Evolutionary conservation across 2,329 filamentous ascomycete species (phyloP).

Genomic region (Nannizziopsis barbatae): DNA sequence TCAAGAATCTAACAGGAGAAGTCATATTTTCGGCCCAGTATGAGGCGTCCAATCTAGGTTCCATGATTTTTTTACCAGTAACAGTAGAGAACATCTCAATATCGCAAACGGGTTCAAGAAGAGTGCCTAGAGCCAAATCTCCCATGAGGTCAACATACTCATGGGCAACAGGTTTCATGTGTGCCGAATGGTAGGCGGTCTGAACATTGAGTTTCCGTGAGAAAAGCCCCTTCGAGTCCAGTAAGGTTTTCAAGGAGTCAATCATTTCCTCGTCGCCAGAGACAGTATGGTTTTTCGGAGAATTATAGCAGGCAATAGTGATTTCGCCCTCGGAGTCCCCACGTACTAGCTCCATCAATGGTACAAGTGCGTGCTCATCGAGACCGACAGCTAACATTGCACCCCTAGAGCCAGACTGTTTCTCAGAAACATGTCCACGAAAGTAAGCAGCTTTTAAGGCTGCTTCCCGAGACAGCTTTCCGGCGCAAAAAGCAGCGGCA

Average conservation of each 20-base stretch:
- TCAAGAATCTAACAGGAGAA: constrained; percentile 21
- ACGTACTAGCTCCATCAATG: constrained; percentile 5
- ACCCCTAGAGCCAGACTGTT: constrained; percentile 6
- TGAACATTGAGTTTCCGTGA: constrained; percentile 19
- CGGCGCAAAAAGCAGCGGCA: constrained; percentile 22
- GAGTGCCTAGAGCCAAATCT: background rate
- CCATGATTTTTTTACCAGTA: constrained; percentile 12
- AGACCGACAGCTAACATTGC: constrained; percentile 16
- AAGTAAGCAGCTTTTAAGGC: constrained; percentile 17
- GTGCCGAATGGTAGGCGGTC: constrained; percentile 27
- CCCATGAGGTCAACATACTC: constrained; percentile 13
- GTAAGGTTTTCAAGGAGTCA: constrained; percentile 25
- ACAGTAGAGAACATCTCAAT: constrained; percentile 12
- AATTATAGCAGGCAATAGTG: constrained; percentile 20
- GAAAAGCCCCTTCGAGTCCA: constrained; percentile 19
- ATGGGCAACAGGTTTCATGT: constrained; percentile 18
- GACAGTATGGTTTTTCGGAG: constrained; percentile 21
- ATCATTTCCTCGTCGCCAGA: constrained; percentile 21
- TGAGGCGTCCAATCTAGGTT: background rate
- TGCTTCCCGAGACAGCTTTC: constrained; percentile 13
- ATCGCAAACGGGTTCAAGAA: background rate
- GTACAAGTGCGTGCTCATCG: constrained; percentile 1
- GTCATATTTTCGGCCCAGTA: constrained; percentile 26
- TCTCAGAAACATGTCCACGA: constrained; percentile 14
- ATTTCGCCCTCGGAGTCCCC: background rate